Percentiles rank a stretch among this genome's conserved stretches.
These are phyloP conservation scores for Fomitopsis pinicola DNA, from an alignment of 1,284 basidiomycete genomes.

Conservation along the genomic window DNA sequence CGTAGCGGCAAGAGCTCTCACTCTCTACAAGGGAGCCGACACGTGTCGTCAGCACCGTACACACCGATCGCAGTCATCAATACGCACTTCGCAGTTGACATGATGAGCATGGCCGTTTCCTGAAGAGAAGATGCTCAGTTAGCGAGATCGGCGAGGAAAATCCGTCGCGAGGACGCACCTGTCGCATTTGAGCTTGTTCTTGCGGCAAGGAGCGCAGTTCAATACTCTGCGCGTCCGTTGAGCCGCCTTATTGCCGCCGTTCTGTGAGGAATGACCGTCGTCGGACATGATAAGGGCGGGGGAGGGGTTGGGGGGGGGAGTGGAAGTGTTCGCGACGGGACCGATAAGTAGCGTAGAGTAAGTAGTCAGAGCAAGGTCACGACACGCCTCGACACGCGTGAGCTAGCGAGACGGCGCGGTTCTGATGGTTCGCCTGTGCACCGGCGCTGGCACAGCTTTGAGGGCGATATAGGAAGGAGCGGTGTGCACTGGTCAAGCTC, in stretches of 20 bases:
- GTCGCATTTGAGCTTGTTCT: slow-evolving; percentile 82
- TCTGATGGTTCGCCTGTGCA: background rate
- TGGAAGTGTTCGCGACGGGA: background rate
- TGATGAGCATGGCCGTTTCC: slow-evolving; percentile 78
- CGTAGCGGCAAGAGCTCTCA: background rate
- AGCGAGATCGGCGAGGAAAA: background rate
- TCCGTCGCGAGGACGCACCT: slow-evolving; percentile 39
- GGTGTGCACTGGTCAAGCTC: background rate
- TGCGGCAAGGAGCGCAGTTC: slow-evolving; percentile 80
- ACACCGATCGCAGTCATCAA: background rate
- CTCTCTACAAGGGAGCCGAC: background rate
- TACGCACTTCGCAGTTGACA: slow-evolving; percentile 68
- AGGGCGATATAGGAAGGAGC: background rate
- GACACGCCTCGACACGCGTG: background rate
- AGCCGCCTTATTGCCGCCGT: slow-evolving; percentile 18
- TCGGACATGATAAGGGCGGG: background rate
- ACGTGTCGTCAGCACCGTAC: background rate
- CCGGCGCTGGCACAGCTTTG: background rate
- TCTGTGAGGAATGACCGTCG: background rate
- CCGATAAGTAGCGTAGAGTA: background rate
- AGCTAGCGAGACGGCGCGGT: background rate
- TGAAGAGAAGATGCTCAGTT: slow-evolving; percentile 24
- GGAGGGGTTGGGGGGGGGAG: background rate
- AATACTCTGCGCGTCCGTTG: slow-evolving; percentile 79
- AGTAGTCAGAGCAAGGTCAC: background rate